Percentiles rank a stretch among this genome's conserved stretches.
phyloP scores from a whole-genome alignment of 305 asterid genomes.

The Fraxinus baroniana region DNA sequence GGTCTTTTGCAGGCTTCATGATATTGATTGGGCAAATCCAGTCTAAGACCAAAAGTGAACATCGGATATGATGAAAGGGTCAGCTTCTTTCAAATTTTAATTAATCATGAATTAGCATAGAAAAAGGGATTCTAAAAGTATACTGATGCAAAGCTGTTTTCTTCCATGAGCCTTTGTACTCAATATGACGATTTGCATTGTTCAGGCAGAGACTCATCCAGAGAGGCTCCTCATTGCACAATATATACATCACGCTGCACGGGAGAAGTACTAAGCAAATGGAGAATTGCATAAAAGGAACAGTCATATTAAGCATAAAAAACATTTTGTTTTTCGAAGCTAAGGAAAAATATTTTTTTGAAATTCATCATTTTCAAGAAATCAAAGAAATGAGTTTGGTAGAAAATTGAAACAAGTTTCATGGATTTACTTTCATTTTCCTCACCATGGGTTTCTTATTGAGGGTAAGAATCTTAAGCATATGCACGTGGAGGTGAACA shows the following conservation, averaged over 20 bases:
- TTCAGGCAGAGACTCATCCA: constrained; percentile 83
- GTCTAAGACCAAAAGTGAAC: constrained; percentile 38
- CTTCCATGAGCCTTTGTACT: constrained; percentile 93
- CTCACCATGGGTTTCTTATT: background rate
- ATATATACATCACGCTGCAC: constrained; percentile 83
- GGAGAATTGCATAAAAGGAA: constrained; percentile 11
- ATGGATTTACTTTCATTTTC: background rate
- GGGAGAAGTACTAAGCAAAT: constrained; percentile 25
- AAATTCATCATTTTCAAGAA: background rate
- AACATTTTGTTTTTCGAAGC: background rate
- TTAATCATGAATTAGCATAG: constrained; percentile 12
- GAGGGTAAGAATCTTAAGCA: background rate
- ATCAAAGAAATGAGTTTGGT: background rate
- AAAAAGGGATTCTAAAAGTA: constrained; percentile 24
- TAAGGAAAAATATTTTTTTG: background rate
- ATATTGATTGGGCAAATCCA: constrained; percentile 49
- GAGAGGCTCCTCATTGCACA: constrained; percentile 94
- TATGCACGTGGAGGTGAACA: background rate
- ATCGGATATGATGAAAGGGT: constrained; percentile 25
- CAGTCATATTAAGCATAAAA: constrained; percentile 2
- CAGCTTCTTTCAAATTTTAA: constrained; percentile 14
- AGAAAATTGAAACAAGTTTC: background rate
- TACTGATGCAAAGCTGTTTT: constrained; percentile 91
- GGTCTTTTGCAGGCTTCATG: constrained; percentile 37
- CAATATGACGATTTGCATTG: constrained; percentile 60